A percentile compares a stretch with the other conserved stretches of the same genome.
phyloP scores from a whole-genome alignment of 1,139 yeast genomes.

The Suzukiozyma palmioleophila region DNA sequence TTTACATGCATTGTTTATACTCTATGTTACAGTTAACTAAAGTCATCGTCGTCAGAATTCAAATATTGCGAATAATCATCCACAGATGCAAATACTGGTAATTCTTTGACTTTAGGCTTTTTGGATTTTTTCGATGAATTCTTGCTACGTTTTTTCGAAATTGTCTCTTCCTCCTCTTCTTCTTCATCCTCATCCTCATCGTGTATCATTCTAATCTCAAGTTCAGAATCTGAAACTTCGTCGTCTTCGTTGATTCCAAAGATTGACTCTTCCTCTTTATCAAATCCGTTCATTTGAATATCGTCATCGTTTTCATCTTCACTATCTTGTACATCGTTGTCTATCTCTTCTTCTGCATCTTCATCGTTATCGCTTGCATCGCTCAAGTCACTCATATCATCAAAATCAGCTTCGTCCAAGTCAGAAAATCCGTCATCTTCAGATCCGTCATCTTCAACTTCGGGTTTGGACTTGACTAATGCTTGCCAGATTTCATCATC shows the following conservation, averaged over 20 bases:
- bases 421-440: slow-evolving; percentile 46
- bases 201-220: slow-evolving; percentile 19
- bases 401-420: slow-evolving; percentile 43
- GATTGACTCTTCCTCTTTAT: slow-evolving; percentile 19
- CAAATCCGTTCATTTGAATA: slow-evolving; percentile 16
- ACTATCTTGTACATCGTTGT: slow-evolving; percentile 17
- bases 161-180: slow-evolving; percentile 12
- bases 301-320: slow-evolving; percentile 18
- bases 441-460: slow-evolving; percentile 56
- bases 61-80: slow-evolving; percentile 82
- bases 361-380: slow-evolving; percentile 20
- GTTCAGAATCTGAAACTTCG: slow-evolving; percentile 35
- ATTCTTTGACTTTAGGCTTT: slow-evolving; percentile 56
- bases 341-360: slow-evolving; percentile 17
- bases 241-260: slow-evolving; percentile 34
- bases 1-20: neutral
- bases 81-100: slow-evolving; percentile 87
- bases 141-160: slow-evolving; percentile 20
- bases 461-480: slow-evolving; percentile 78
- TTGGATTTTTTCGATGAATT: slow-evolving; percentile 35
- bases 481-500: slow-evolving; percentile 91
- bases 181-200: slow-evolving; percentile 18
- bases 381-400: slow-evolving; percentile 27
- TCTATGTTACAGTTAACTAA: slow-evolving; percentile 13
- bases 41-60: slow-evolving; percentile 56